A percentile compares a stretch with the other conserved stretches of the same genome.
phyloP scores from a whole-genome alignment of 441 rosid species.

The Mallotus japonicus region DNA sequence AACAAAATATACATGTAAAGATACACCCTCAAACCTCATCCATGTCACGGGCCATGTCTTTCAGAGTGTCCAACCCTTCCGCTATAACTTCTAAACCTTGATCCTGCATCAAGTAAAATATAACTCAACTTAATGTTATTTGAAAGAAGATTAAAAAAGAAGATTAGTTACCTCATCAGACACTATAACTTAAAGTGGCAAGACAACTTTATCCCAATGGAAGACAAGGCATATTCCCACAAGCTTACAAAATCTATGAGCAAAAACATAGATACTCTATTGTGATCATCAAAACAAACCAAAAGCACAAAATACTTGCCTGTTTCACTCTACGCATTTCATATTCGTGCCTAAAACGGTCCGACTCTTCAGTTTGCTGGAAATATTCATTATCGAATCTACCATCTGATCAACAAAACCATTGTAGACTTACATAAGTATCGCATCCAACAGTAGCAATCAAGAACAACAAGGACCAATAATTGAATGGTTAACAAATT shows the following conservation, averaged over 20 bases:
- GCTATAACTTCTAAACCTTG: conserved; percentile 90
- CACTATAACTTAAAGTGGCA: not conserved
- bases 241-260: not conserved
- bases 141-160: not conserved
- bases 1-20: not conserved
- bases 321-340: conserved; percentile 88
- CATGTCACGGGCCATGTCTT: conserved; percentile 90
- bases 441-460: not conserved
- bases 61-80: conserved; percentile 85
- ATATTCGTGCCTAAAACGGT: conserved; percentile 72
- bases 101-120: conserved; percentile 50
- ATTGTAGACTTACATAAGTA: not conserved
- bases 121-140: not conserved
- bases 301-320: conserved; percentile 37
- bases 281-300: too few relatives aligned
- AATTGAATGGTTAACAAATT: not conserved
- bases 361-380: conserved; percentile 59
- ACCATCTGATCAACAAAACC: conserved; percentile 43
- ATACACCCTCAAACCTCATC: conserved; percentile 62
- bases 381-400: conserved; percentile 74
- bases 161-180: not conserved
- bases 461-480: not conserved
- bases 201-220: too few relatives aligned
- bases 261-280: not conserved
- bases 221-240: too few relatives aligned